Percentiles rank a stretch among this genome's conserved stretches.
These are phyloP conservation scores for Eimeria zaria DNA, from an alignment of 169 alveolate species.

Conservation along the genomic window DNA sequence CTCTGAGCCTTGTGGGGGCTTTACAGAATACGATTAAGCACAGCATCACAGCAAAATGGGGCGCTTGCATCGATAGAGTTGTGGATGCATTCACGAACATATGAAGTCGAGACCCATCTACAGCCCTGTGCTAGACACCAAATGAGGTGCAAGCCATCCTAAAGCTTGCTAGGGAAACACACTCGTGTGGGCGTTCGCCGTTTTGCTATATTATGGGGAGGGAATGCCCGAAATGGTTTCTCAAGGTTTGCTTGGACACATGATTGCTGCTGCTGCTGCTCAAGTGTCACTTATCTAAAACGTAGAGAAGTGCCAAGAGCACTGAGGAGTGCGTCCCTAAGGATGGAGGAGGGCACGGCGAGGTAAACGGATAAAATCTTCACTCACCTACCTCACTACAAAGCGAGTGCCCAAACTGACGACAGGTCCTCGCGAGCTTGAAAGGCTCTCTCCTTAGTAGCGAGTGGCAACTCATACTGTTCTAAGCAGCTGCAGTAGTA, in stretches of 20 bases:
- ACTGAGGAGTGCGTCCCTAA: background rate
- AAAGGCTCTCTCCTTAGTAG: background rate
- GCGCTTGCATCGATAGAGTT: too few relatives aligned
- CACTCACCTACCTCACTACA: background rate
- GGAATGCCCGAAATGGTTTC: too few relatives aligned
- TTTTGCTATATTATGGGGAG: too few relatives aligned
- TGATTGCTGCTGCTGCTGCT: too few relatives aligned
- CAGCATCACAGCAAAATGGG: background rate
- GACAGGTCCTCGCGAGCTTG: background rate
- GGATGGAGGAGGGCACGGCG: background rate
- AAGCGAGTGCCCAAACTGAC: background rate
- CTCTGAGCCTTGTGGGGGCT: too few relatives aligned
- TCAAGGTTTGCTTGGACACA: too few relatives aligned
- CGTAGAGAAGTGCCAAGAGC: background rate
- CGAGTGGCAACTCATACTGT: background rate
- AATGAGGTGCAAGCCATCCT: background rate
- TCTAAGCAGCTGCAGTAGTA: background rate
- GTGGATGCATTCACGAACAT: background rate
- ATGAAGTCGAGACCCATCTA: too few relatives aligned
- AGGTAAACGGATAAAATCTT: too few relatives aligned
- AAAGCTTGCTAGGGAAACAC: background rate
- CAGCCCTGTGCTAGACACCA: background rate
- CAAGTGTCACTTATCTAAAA: too few relatives aligned
- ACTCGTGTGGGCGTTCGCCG: background rate
- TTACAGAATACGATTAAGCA: background rate